A percentile compares a stretch with the other conserved stretches of the same genome.
These are phyloP conservation scores for Cenchrus americanus DNA, from an alignment of 176 grass and related monocot species.

Conservation along the genomic window DNA sequence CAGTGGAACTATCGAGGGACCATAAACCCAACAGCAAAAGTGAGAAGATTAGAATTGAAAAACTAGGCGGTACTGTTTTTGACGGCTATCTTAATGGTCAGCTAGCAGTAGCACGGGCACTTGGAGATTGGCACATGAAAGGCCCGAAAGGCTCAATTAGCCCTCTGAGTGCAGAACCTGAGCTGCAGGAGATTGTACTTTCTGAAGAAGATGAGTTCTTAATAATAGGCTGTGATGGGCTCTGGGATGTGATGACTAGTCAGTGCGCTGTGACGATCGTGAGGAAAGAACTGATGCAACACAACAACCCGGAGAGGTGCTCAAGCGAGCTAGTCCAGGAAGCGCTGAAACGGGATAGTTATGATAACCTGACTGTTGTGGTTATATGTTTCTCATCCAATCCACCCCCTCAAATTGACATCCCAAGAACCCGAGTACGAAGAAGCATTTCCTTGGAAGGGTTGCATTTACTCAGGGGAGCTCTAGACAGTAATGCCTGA, in stretches of 20 bases:
- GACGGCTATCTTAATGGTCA: constrained; percentile 3
- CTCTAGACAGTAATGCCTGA: constrained; percentile 52
- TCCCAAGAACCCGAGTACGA: constrained; percentile 50
- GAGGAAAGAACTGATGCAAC: constrained; percentile 54
- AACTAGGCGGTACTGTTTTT: constrained; percentile 8
- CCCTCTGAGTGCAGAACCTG: constrained; percentile 56
- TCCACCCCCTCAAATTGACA: constrained; percentile 56
- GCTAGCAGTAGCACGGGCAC: constrained; percentile 12
- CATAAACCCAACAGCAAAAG: constrained; percentile 63
- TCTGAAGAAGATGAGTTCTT: constrained; percentile 62
- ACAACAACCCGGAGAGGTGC: constrained; percentile 53
- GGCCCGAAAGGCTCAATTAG: constrained; percentile 8
- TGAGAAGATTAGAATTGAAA: constrained; percentile 14
- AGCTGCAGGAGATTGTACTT: constrained; percentile 55
- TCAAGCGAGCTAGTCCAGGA: constrained; percentile 57
- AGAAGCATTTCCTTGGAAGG: constrained; percentile 66
- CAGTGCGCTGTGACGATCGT: constrained; percentile 63
- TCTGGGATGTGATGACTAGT: constrained; percentile 75
- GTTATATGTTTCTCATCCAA: constrained; percentile 59
- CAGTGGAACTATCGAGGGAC: constrained; percentile 59
- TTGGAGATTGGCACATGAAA: constrained; percentile 24
- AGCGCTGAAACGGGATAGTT: constrained; percentile 55
- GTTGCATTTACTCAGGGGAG: constrained; percentile 56
- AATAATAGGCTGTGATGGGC: constrained; percentile 61
- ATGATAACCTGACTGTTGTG: constrained; percentile 62